Base-by-base conservation (phyloP, 2,329 filamentous ascomycete genomes). In the Keithomyces neogunnii region DNA sequence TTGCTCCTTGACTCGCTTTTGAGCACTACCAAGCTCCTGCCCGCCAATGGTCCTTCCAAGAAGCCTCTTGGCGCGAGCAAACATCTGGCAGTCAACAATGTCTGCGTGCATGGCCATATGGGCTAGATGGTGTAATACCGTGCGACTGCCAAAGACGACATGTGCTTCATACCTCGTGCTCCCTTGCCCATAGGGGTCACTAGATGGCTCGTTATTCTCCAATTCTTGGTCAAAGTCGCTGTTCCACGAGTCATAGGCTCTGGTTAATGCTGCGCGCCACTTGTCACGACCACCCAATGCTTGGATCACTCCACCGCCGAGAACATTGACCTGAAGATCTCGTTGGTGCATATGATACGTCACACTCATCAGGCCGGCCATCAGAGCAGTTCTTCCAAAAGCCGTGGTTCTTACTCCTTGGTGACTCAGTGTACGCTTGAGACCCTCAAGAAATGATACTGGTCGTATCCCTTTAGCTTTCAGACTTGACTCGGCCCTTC, bases 71-170 rank as follows among this genome's bases (percentile, higher is more conserved):
- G 92, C 89, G 7, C 91, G 85, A 4, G 92, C 93, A 66, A 93
- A 96, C 57, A 97, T 95, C 69, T 97, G 92, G 62, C 90, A 92
- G 66, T 97, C 92, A n/a, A 95, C 88, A 50, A 97, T 89, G 63
- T 97, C 92, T 29, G 95, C 90, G 63, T 97, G 90, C 80, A 96
- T 96, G 3, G 90, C 89, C 89, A 99, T 96, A 67, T 97, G 93
- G 0, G 93, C 93, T 10, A 99, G 75, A 61, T 95, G 89, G 63
- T 97, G 91, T 44, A 97, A 74, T 31, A 96, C 92, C 2, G 87
- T 95, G 26, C 89, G 82, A 56, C 86, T 90, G 65, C 96, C 89
- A 60, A 93, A 92, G 32, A 95, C 84, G 11, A 80, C 70, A 51
- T 76, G 80, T 48, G 73, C 69, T 53, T 82, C 76, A 59, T 85